These are phyloP conservation scores for Scolecobasidium constrictum DNA, from an alignment of 2,329 filamentous ascomycete species.

Conservation along the genomic window DNA sequence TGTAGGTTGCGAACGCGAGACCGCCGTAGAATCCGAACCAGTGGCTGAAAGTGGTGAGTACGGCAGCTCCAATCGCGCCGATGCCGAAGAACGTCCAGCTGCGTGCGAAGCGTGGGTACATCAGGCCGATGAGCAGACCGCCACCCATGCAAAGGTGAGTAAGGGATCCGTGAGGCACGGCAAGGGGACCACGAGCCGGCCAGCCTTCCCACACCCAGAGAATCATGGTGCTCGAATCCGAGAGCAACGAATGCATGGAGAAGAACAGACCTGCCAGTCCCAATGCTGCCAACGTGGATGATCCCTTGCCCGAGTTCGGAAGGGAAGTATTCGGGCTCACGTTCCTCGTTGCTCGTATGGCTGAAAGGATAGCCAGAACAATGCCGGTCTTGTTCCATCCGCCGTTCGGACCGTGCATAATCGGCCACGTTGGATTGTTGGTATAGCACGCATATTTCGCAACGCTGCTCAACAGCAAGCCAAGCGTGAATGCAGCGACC, in stretches of 20 bases:
- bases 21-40: conserved; percentile 89
- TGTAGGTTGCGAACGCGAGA: conserved; percentile 62
- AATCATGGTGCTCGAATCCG: conserved; percentile 98
- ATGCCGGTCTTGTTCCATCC: conserved; percentile 86
- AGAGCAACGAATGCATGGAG: conserved; percentile 80
- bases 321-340: conserved; percentile 32
- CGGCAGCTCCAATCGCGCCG: conserved; percentile 66
- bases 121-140: conserved; percentile 67
- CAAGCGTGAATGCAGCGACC: conserved; percentile 68
- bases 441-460: conserved; percentile 89
- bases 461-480: conserved; percentile 73
- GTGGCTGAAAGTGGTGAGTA: conserved; percentile 65
- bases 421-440: conserved; percentile 95
- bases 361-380: conserved; percentile 61
- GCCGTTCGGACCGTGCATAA: conserved; percentile 80
- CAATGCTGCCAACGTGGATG: conserved; percentile 59
- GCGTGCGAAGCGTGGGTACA: conserved; percentile 56
- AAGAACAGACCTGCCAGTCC: conserved; percentile 81
- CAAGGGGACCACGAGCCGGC: conserved; percentile 76
- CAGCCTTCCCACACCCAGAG: conserved; percentile 97
- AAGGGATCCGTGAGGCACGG: conserved; percentile 79
- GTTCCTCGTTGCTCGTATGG: conserved; percentile 62
- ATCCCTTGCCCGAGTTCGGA: conserved; percentile 53
- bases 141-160: conserved; percentile 80
- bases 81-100: conserved; percentile 72